phyloP scores from a whole-genome alignment of 2,329 filamentous ascomycete species.

The Aspergillus sclerotialis region DNA sequence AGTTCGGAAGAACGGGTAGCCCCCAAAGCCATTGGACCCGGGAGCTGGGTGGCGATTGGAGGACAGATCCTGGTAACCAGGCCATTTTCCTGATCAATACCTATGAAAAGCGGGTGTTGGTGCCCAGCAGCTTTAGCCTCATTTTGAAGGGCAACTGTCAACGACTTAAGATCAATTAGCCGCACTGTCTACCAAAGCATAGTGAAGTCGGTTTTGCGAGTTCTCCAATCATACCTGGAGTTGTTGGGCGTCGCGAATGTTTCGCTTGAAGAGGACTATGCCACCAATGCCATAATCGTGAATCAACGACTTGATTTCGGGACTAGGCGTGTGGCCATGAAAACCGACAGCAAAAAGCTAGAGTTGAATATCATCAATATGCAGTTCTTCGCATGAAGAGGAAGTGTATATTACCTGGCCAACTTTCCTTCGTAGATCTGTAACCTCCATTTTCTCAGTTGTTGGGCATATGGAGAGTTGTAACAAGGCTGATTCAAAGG shows the following conservation, averaged over 20 bases:
- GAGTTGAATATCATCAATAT: neutral
- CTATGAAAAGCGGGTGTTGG: constrained; percentile 36
- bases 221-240: constrained; percentile 21
- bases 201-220: neutral
- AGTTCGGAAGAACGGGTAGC: constrained; percentile 31
- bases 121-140: constrained; percentile 34
- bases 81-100: constrained; percentile 42
- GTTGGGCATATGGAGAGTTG: neutral
- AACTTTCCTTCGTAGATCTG: constrained; percentile 22
- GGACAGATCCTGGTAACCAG: constrained; percentile 37
- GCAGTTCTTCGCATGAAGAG: neutral
- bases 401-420: constrained; percentile 22
- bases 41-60: constrained; percentile 34
- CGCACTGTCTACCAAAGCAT: neutral
- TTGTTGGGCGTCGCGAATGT: constrained; percentile 32
- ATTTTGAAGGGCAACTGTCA: constrained; percentile 31
- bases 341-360: constrained; percentile 42
- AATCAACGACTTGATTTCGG: constrained; percentile 38
- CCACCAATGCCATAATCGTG: constrained; percentile 35
- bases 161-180: constrained; percentile 14
- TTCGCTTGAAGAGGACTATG: constrained; percentile 37
- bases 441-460: constrained; percentile 12
- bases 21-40: constrained; percentile 39
- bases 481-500: neutral
- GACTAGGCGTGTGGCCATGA: constrained; percentile 30